Evolutionary conservation across 139 green algal species (phyloP).

Genomic region (Micractinium conductrix): DNA sequence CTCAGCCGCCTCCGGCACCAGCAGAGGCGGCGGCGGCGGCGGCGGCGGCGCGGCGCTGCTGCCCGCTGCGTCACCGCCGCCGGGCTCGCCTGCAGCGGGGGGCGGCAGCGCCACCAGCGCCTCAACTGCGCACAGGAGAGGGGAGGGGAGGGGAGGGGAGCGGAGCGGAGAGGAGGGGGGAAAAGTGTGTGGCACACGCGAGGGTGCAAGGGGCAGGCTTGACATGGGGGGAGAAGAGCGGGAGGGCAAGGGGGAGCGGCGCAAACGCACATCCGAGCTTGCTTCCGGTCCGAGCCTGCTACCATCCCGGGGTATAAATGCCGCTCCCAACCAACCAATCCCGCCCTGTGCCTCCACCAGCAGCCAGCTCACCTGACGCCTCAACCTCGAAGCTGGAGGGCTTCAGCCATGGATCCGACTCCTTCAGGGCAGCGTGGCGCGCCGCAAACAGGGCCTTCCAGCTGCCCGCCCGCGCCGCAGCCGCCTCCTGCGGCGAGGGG

Average conservation of each 20-base stretch:
- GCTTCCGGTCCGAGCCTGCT: too few species aligned
- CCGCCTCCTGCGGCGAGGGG: not conserved
- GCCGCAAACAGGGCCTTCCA: conserved; percentile 52
- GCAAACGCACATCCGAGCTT: too few species aligned
- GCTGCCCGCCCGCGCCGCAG: conserved; percentile 35
- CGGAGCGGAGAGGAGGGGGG: too few species aligned
- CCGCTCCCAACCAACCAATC: too few species aligned
- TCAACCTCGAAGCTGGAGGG: conserved; percentile 54
- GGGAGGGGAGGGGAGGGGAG: too few species aligned
- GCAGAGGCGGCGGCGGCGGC: not conserved
- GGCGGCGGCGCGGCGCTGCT: not conserved
- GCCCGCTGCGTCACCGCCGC: too few species aligned
- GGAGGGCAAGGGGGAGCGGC: too few species aligned
- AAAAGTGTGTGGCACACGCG: too few species aligned
- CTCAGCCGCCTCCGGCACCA: not conserved
- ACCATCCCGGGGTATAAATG: too few species aligned
- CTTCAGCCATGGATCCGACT: conserved; percentile 49
- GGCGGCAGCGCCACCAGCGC: not conserved
- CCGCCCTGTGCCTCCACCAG: too few species aligned
- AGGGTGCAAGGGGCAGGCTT: too few species aligned
- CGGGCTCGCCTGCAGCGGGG: not conserved
- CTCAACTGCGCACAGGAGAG: conserved; percentile 21
- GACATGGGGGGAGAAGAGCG: too few species aligned
- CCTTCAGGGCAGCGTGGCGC: conserved; percentile 27
- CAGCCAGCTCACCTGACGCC: conserved; percentile 35